phyloP scores from a whole-genome alignment of 1,139 yeast species.

The Yamadazyma triangularis region DNA sequence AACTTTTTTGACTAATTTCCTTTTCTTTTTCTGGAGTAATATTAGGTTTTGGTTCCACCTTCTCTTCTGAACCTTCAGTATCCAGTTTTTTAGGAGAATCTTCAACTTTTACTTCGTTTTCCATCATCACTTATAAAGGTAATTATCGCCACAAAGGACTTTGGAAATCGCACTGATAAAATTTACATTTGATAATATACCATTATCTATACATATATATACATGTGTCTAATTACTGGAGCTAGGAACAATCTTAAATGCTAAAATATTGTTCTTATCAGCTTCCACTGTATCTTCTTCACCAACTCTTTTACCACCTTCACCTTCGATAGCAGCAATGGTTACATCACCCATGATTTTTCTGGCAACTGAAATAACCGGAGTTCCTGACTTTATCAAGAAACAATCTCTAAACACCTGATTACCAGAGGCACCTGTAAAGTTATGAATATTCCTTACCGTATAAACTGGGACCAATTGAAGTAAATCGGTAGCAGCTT shows the following conservation, averaged over 20 bases:
- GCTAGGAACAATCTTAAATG: conserved; percentile 76
- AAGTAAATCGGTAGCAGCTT: conserved; percentile 77
- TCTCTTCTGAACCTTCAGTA: too few species aligned
- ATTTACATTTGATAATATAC: too few species aligned
- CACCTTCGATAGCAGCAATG: conserved; percentile 87
- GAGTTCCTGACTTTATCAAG: conserved; percentile 72
- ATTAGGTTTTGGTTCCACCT: too few species aligned
- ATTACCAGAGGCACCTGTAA: conserved; percentile 66
- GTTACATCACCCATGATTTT: conserved; percentile 94
- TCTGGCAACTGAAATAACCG: conserved; percentile 81
- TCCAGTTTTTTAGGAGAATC: too few species aligned
- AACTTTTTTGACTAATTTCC: too few species aligned
- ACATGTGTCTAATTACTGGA: too few species aligned
- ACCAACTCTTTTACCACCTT: conserved; percentile 74
- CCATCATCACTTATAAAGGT: too few species aligned
- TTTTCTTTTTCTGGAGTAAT: too few species aligned
- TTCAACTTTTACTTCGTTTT: too few species aligned
- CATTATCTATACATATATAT: too few species aligned
- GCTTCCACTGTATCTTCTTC: conserved; percentile 77
- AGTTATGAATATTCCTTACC: conserved; percentile 77
- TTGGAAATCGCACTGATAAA: too few species aligned
- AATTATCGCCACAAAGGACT: too few species aligned
- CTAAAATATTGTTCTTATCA: conserved; percentile 78
- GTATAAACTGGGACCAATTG: conserved; percentile 86
- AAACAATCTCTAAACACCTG: conserved; percentile 85